Evolutionary conservation across 768 basidiomycete species (phyloP).

Genomic region (Phaeotremella skinneri): DNA sequence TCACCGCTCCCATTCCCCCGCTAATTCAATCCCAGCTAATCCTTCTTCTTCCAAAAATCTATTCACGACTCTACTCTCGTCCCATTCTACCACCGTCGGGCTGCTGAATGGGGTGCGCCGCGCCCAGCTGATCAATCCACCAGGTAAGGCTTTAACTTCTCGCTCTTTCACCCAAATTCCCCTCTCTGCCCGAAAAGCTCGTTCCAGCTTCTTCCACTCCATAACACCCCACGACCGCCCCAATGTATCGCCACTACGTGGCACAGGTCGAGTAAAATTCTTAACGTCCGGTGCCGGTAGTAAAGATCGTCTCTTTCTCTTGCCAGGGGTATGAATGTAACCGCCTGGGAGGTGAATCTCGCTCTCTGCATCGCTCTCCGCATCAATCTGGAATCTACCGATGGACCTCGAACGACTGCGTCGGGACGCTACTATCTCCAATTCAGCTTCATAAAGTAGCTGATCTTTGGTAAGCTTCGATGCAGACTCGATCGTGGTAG

Average conservation of each 20-base stretch:
- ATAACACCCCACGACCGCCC: slow-evolving; percentile 32
- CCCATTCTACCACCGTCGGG: slow-evolving; percentile 26
- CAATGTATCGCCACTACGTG: neutral
- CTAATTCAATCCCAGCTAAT: slow-evolving; percentile 6
- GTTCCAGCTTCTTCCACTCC: slow-evolving; percentile 47
- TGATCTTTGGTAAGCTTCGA: slow-evolving; percentile 54
- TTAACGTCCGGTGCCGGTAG: neutral
- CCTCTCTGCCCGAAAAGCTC: slow-evolving; percentile 31
- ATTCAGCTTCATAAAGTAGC: slow-evolving; percentile 63
- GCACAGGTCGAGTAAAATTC: neutral
- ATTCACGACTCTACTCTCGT: slow-evolving; percentile 27
- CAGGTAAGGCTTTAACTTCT: slow-evolving; percentile 32
- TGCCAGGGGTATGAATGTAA: neutral
- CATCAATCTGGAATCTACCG: neutral
- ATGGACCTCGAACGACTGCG: slow-evolving; percentile 12
- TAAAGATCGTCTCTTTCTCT: neutral
- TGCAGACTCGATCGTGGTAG: slow-evolving; percentile 12
- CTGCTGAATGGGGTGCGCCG: slow-evolving; percentile 20
- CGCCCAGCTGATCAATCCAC: slow-evolving; percentile 32
- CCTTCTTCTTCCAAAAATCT: slow-evolving; percentile 17
- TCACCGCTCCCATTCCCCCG: slow-evolving; percentile 32
- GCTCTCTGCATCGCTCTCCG: neutral
- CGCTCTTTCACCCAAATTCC: slow-evolving; percentile 35
- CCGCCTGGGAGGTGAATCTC: slow-evolving; percentile 6
- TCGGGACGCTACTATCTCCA: slow-evolving; percentile 52